Evolutionary conservation across 2,329 filamentous ascomycete genomes (phyloP).

Genomic region (Penicillium crustosum): DNA sequence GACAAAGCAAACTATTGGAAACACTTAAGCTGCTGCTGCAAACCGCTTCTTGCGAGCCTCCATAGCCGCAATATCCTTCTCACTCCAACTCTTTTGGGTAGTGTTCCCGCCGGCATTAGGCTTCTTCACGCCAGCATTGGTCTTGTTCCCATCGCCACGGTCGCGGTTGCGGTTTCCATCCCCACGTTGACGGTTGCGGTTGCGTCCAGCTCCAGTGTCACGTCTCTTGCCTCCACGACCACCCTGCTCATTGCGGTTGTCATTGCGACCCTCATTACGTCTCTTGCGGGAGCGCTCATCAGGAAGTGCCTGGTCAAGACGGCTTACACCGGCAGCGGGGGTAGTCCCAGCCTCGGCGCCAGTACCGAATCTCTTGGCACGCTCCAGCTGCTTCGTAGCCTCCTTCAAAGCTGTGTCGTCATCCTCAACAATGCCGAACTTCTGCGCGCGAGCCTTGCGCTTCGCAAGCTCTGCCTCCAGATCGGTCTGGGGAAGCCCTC

Average conservation of each 20-base stretch:
- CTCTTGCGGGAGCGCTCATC: slow-evolving; percentile 45
- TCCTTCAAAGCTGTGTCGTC: slow-evolving; percentile 40
- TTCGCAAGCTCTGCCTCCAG: slow-evolving; percentile 49
- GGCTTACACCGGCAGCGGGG: slow-evolving; percentile 35
- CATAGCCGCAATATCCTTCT: slow-evolving; percentile 45
- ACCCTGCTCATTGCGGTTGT: slow-evolving; percentile 38
- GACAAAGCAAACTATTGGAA: neutral
- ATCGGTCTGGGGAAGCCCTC: slow-evolving; percentile 45
- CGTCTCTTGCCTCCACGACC: slow-evolving; percentile 45
- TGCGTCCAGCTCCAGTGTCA: slow-evolving; percentile 37
- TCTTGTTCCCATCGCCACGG: slow-evolving; percentile 18
- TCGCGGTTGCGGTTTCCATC: slow-evolving; percentile 27
- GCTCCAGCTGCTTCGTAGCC: slow-evolving; percentile 46
- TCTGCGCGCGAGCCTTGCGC: slow-evolving; percentile 50
- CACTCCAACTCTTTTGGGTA: slow-evolving; percentile 30
- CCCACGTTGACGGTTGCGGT: slow-evolving; percentile 30
- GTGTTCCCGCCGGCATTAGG: slow-evolving; percentile 21
- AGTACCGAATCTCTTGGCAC: slow-evolving; percentile 50
- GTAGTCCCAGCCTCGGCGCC: slow-evolving; percentile 20
- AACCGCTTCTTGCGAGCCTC: slow-evolving; percentile 53
- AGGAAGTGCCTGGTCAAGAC: slow-evolving; percentile 48
- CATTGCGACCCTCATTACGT: slow-evolving; percentile 31
- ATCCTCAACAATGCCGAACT: slow-evolving; percentile 49
- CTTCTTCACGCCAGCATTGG: slow-evolving; percentile 14
- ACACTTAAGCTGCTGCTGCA: slow-evolving; percentile 32